Percentiles rank a stretch among this genome's conserved stretches.
Conservation (phyloP, 2,329 filamentous ascomycete species). For the Colletotrichum sp. region DNA sequence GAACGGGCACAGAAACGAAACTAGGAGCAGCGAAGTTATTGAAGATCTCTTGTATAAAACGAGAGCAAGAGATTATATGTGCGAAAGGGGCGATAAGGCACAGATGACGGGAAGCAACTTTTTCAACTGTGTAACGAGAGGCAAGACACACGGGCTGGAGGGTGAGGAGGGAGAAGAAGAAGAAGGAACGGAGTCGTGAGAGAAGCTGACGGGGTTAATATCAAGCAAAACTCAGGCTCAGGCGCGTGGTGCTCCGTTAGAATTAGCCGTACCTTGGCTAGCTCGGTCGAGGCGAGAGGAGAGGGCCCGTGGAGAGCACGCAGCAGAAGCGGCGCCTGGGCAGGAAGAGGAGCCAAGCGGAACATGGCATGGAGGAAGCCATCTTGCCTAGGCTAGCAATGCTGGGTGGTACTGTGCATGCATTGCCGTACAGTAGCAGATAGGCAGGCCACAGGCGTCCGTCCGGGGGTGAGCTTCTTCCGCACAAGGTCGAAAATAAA, state of each 20-base stretch:
- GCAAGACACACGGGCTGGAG: background rate
- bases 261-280: background rate
- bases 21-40: background rate
- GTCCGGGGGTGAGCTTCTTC: background rate
- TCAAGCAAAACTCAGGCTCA: slow-evolving; percentile 14
- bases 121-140: slow-evolving; percentile 10
- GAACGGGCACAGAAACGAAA: background rate
- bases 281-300: background rate
- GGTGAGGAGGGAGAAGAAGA: background rate
- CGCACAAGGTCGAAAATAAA: slow-evolving; percentile 13
- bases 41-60: background rate
- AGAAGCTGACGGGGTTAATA: slow-evolving; percentile 17
- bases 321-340: background rate
- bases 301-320: background rate
- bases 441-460: background rate
- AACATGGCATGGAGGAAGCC: background rate
- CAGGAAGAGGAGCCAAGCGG: background rate
- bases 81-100: background rate
- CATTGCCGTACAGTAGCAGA: background rate
- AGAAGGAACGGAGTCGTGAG: background rate
- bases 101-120: background rate
- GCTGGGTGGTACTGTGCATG: background rate
- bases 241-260: slow-evolving; percentile 5
- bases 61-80: slow-evolving; percentile 4
- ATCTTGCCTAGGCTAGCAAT: background rate